Conservation (phyloP, 306 rosid species). For the Prunus salicina region DNA sequence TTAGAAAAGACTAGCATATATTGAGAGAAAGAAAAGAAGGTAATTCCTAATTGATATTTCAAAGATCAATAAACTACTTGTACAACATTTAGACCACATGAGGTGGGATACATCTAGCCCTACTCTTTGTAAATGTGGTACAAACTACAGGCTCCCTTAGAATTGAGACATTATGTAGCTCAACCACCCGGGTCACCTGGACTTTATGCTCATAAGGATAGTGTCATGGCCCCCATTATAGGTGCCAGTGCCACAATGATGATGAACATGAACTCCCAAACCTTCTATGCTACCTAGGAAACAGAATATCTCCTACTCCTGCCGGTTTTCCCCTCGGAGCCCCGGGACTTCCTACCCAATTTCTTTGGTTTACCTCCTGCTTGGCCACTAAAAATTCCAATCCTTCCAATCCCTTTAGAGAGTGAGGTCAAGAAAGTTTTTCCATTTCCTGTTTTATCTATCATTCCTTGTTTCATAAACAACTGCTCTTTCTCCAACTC, state of each 20-base stretch:
- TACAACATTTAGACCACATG: slow-evolving; percentile 2
- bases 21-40: not conserved
- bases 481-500: slow-evolving; percentile 90
- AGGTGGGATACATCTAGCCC: not conserved
- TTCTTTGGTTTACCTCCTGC: slow-evolving; percentile 59
- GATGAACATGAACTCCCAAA: too few relatives aligned
- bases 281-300: slow-evolving; percentile 29
- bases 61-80: not conserved
- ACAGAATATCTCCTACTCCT: slow-evolving; percentile 73
- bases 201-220: not conserved
- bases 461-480: slow-evolving; percentile 82
- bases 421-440: slow-evolving; percentile 71
- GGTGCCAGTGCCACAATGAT: too few relatives aligned
- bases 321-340: slow-evolving; percentile 59
- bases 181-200: not conserved
- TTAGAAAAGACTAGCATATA: not conserved
- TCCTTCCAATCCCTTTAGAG: slow-evolving; percentile 77
- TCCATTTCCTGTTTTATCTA: slow-evolving; percentile 61
- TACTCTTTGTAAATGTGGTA: not conserved
- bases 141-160: not conserved
- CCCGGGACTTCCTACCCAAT: slow-evolving; percentile 50
- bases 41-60: not conserved
- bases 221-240: too few relatives aligned
- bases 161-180: not conserved
- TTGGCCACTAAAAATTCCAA: slow-evolving; percentile 64